Conservation (phyloP, 768 basidiomycete species). For the Dioszegia crocea region DNA sequence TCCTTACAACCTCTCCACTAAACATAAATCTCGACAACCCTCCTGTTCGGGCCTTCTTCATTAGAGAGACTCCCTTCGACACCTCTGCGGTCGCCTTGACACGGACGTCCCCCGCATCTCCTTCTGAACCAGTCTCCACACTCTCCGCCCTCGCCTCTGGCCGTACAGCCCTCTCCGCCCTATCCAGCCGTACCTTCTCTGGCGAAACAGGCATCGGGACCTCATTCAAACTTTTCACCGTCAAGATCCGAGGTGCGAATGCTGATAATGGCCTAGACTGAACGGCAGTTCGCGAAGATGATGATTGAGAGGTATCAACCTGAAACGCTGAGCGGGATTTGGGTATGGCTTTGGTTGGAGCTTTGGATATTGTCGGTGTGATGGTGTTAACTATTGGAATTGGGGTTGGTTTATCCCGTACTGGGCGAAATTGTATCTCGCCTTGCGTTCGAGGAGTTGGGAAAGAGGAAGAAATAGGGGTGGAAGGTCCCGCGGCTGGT, state of each 20-base stretch:
- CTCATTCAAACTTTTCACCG: not conserved
- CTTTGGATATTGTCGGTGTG: not conserved
- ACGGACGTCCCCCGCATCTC: too few species aligned
- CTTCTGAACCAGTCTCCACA: too few species aligned
- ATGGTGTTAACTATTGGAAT: not conserved
- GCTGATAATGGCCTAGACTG: constrained; percentile 2
- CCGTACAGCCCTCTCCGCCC: not conserved
- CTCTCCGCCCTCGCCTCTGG: too few species aligned
- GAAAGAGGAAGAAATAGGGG: not conserved
- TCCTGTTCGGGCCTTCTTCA: not conserved
- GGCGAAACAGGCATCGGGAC: not conserved
- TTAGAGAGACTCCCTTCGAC: too few species aligned
- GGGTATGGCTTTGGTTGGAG: not conserved
- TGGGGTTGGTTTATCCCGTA: not conserved
- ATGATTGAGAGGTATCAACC: too few species aligned
- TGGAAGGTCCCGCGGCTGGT: too few species aligned
- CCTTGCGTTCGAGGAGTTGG: constrained; percentile 1
- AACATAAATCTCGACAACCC: constrained; percentile 10
- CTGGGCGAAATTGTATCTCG: not conserved
- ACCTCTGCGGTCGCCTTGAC: too few species aligned
- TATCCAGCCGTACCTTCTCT: not conserved
- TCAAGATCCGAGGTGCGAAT: constrained; percentile 1
- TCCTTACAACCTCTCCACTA: constrained; percentile 6
- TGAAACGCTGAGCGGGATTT: too few species aligned
- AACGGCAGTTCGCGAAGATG: not conserved